Evolutionary conservation across 2,329 filamentous ascomycete species (phyloP), one percentile per base, ranked within the genome.

Genomic region (Sclerotiophoma versabilis): DNA sequence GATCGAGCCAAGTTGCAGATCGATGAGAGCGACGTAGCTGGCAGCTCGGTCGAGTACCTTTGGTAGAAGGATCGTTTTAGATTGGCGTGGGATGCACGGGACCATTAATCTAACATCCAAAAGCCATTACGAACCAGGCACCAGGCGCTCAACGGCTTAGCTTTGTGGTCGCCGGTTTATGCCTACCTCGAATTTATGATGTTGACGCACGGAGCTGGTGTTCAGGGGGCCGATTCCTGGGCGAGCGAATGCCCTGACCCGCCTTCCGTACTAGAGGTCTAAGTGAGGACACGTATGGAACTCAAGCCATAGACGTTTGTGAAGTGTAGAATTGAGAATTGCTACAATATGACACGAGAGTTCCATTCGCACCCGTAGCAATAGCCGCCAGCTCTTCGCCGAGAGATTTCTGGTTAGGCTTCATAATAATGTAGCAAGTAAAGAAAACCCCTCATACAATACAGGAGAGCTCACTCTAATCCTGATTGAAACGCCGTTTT

Each of bases 401-500:
- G 20, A 52, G 49, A 46, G 22, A 26, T 14, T 26, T 25, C 17
- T 29, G 37, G 20, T 17, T 14, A 12, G 32, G 32, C 48, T 20
- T 12, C 25, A 11, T 26, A 20, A 45, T 38, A 39, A 25, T 39
- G 12, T 39, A 20, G 33, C 30, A 50, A 36, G 33, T 4, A 14
- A 12, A 19, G 11, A 20, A 11, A 39, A 20, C 26, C 14, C 41
- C 39, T 25, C 45, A 23, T 8, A 32, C 39, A 26, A 25, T n/a
- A 4, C 33, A 38, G 36, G 49, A 47, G 37, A 42, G 42, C 37
- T 20, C n/a, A 42, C 36, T 47, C 43, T 29, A 3, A 44, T 54
- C 38, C 50, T 29, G 32, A 19, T 19, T 4, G 10, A 36, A 54
- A 54, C 50, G 43, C 50, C 50, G 20, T 25, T 26, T 38, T 27